Evolutionary conservation across 2,329 filamentous ascomycete species (phyloP), one percentile per base, ranked within the genome.

Genomic region (Hirsutella rhossiliensis): DNA sequence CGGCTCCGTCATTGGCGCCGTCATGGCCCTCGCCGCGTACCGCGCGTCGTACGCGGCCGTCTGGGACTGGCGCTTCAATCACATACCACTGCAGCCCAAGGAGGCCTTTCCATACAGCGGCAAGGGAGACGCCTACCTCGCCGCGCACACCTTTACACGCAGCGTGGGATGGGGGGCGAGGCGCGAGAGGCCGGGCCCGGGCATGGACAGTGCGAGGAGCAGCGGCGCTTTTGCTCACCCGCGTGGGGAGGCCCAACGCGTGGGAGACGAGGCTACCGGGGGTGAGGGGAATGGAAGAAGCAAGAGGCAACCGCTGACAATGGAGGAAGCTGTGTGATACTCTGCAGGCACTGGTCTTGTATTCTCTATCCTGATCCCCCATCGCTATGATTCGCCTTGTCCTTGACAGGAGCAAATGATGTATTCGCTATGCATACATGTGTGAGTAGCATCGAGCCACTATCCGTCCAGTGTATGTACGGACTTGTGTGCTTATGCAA

Each of bases 1-100:
- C 0, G 82, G 83, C 1, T 75, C 71, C 0, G 55, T 71, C 11
- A 83, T 87, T 42, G 83, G 83, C 1, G 75, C 68, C 1, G 51
- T 75, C 37, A 74, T 80, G 60, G 80, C 81, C 0, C 70, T 84
- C 47, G 73, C 71, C 2, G 62, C 73, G 1, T 87, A 84, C 57
- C 68, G 83, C 20, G 78, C 79, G 66, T 72, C 76, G 2, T 87
- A 83, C 51, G 79, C 80, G 0, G 71, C 73, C 2, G 64, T 86
- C 27, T 85, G 80, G 75, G 79, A 87, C 57, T 84, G 78, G 69
- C 65, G 80, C 11, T 80, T 63, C 50, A 78, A 78, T 45, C 82
- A 87, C 54, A 76, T 87, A 23, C 80, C 82, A 2, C 68, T 87
- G 42, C 61, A 61, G 48, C 58, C 63, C 27, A 53, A 48, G 4